These are phyloP conservation scores for Fusarium scirpi DNA, from an alignment of 2,329 filamentous ascomycete genomes.

Conservation along the genomic window DNA sequence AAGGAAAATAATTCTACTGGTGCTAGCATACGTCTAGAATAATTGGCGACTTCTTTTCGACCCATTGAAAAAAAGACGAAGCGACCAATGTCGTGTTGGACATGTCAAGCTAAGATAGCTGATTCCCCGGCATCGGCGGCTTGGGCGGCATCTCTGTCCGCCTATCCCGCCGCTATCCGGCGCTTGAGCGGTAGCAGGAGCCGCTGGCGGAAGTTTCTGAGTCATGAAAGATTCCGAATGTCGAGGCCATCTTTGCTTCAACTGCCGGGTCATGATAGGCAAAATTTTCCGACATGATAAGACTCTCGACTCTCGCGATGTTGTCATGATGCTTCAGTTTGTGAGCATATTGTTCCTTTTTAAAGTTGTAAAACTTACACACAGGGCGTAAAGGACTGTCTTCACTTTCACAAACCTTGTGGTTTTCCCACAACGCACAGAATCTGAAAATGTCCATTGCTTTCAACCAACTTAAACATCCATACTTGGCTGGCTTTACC, in stretches of 20 bases:
- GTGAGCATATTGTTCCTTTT: neutral
- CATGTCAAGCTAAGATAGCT: slow-evolving; percentile 14
- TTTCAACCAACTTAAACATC: neutral
- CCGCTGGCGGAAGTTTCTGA: slow-evolving; percentile 33
- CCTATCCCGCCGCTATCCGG: slow-evolving; percentile 15
- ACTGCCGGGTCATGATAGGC: slow-evolving; percentile 1
- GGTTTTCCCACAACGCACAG: neutral
- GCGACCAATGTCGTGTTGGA: slow-evolving; percentile 15
- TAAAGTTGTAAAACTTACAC: neutral
- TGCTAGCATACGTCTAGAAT: slow-evolving; percentile 26
- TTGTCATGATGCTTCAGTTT: neutral
- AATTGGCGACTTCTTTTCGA: slow-evolving; percentile 13
- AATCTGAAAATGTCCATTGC: neutral
- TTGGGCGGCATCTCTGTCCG: slow-evolving; percentile 1
- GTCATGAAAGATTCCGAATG: slow-evolving; percentile 24
- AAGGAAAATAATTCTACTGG: slow-evolving; percentile 28
- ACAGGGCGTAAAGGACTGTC: too few species aligned
- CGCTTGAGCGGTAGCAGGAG: slow-evolving; percentile 21
- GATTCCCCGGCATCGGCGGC: slow-evolving; percentile 19
- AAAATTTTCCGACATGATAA: neutral
- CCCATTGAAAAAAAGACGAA: slow-evolving; percentile 22
- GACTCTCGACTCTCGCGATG: neutral
- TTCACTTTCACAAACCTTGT: neutral
- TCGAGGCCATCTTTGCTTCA: neutral
- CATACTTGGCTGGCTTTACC: neutral